A percentile compares a stretch with the other conserved stretches of the same genome.
Evolutionary conservation across 23 red algal species (phyloP).

Genomic region (Gracilaria gracilis): DNA sequence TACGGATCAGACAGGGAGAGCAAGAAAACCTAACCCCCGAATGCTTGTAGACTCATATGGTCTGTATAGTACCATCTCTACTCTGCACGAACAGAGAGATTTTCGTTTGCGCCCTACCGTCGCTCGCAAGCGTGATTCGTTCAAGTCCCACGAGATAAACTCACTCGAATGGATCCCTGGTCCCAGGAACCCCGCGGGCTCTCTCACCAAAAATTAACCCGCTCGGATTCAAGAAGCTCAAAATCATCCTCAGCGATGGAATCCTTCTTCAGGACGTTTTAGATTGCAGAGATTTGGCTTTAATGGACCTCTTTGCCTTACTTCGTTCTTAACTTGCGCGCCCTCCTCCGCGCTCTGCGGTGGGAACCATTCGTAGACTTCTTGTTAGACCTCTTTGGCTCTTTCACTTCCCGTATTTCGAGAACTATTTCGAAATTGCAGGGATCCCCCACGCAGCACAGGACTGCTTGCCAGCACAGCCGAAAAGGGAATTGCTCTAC

Average conservation of each 20-base stretch:
- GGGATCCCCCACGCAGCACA: no score
- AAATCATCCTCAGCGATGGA: background rate
- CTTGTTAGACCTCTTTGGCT: no score
- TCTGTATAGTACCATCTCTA: background rate
- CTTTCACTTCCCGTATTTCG: no score
- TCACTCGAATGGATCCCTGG: background rate
- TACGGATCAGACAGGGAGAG: background rate
- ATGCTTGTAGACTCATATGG: constrained; percentile 16
- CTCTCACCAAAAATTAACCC: background rate
- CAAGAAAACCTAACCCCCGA: background rate
- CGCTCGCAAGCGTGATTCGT: background rate
- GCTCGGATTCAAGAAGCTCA: background rate
- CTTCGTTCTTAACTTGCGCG: no score
- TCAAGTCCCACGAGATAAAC: background rate
- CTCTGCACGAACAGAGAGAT: background rate
- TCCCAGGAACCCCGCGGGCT: background rate
- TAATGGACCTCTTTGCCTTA: no score
- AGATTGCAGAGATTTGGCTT: no score
- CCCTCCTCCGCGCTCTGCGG: no score
- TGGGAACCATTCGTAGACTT: no score
- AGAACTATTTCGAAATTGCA: no score
- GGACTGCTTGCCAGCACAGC: no score
- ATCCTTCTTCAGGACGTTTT: background rate
- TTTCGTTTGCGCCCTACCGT: constrained; percentile 12
- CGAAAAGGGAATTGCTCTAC: background rate